phyloP scores from a whole-genome alignment of 305 asterid species.

The Fraxinus baroniana region DNA sequence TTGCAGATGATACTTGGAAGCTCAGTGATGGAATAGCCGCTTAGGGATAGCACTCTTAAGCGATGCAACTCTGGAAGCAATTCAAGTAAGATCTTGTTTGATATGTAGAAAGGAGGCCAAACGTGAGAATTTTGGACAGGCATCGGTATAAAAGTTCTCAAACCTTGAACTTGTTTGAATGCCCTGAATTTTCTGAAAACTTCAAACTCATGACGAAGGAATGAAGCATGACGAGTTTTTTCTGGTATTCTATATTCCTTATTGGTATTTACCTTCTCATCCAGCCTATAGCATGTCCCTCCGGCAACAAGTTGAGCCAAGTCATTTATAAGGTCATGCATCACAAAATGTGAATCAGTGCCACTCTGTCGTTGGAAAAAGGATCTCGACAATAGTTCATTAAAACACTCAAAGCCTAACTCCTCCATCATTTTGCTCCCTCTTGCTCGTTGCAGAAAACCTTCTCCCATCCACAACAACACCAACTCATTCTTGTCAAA shows the following conservation, averaged over 20 bases:
- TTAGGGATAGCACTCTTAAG: constrained; percentile 63
- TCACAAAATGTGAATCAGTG: constrained; percentile 39
- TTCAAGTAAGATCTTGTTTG: constrained; percentile 47
- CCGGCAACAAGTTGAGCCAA: constrained; percentile 72
- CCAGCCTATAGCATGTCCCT: constrained; percentile 57
- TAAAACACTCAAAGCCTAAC: constrained; percentile 43
- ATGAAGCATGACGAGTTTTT: constrained; percentile 64
- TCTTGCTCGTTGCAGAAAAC: constrained; percentile 35
- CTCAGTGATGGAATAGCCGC: constrained; percentile 62
- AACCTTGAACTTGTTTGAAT: constrained; percentile 39
- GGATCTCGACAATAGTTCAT: constrained; percentile 61
- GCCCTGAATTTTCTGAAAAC: constrained; percentile 49
- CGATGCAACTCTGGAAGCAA: constrained; percentile 48
- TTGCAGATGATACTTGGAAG: constrained; percentile 53
- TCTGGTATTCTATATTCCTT: constrained; percentile 39
- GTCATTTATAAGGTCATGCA: constrained; percentile 79
- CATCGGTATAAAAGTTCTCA: constrained; percentile 63
- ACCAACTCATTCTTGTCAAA: constrained; percentile 52
- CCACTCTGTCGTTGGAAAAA: constrained; percentile 50
- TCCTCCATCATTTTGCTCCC: constrained; percentile 29
- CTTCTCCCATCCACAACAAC: constrained; percentile 50
- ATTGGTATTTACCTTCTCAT: constrained; percentile 50
- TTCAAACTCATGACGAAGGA: constrained; percentile 55
- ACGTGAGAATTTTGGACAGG: constrained; percentile 47
- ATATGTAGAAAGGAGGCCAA: constrained; percentile 61